phyloP scores from a whole-genome alignment of 495 filamentous ascomycete genomes.

The Xylaria cubensis region DNA sequence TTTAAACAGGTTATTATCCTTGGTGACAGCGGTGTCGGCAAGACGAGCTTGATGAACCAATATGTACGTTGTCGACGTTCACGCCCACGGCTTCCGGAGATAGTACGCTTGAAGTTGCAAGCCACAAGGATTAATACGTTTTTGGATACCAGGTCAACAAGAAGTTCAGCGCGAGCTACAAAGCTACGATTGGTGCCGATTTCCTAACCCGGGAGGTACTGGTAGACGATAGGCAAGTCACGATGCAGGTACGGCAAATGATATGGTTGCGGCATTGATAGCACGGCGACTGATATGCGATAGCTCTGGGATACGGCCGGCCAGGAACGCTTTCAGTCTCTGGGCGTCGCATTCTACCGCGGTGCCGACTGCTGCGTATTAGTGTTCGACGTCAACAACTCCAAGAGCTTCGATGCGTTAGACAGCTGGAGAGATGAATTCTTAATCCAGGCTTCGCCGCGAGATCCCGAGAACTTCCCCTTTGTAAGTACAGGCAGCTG shows the following conservation, averaged over 20 bases:
- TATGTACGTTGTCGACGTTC: constrained; percentile 72
- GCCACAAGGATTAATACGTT: background rate
- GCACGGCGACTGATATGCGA: constrained; percentile 31
- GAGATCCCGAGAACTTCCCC: constrained; percentile 96
- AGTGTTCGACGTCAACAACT: constrained; percentile 98
- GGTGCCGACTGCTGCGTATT: constrained; percentile 98
- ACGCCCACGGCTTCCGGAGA: constrained; percentile 17
- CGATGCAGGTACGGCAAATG: constrained; percentile 82
- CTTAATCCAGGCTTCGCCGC: constrained; percentile 93
- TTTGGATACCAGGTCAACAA: constrained; percentile 84
- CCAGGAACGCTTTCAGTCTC: constrained; percentile 95
- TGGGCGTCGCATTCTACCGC: constrained; percentile 97
- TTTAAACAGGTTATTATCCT: constrained; percentile 90
- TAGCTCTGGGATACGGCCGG: constrained; percentile 99
- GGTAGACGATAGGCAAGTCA: constrained; percentile 95
- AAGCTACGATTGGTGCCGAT: constrained; percentile 98
- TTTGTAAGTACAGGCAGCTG: constrained; percentile 69
- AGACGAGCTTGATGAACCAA: constrained; percentile 99
- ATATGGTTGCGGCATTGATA: constrained; percentile 24
- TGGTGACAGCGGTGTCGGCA: constrained; percentile 96
- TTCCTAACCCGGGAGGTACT: constrained; percentile 98
- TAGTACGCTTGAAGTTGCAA: background rate
- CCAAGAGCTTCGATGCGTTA: constrained; percentile 97
- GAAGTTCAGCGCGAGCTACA: constrained; percentile 99
- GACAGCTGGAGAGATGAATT: constrained; percentile 99